Evolutionary conservation across 2,329 filamentous ascomycete species (phyloP).

Genomic region (Furcasterigmium furcatum): DNA sequence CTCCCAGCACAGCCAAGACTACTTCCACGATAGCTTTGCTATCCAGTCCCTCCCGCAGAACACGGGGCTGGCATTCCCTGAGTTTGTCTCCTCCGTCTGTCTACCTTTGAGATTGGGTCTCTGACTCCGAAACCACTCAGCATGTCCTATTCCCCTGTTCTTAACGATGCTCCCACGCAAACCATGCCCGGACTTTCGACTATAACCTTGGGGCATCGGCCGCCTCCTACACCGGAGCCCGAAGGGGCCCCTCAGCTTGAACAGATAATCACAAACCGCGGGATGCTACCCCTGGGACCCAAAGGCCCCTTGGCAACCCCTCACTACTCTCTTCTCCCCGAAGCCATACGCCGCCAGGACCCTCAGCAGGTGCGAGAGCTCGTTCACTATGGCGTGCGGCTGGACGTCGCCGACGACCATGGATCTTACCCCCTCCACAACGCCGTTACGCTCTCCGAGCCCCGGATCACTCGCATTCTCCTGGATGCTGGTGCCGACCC

Average conservation of each 20-base stretch:
- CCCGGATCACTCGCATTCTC: neutral
- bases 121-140: neutral
- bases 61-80: neutral
- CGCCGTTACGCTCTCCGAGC: neutral
- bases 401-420: neutral
- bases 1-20: neutral
- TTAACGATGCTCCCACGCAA: neutral
- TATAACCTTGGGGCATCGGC: neutral
- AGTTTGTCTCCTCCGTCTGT: neutral
- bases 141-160: neutral
- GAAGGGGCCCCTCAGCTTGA: neutral
- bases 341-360: neutral
- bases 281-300: neutral
- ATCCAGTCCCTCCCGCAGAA: neutral
- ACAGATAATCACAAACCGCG: neutral
- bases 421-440: neutral
- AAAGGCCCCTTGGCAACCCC: neutral
- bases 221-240: neutral
- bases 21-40: neutral
- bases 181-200: neutral
- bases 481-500: conserved; percentile 4
- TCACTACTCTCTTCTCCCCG: neutral
- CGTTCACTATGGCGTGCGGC: neutral
- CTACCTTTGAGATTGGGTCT: neutral
- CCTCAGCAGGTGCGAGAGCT: neutral